Percentiles rank a stretch among this genome's conserved stretches.
Conservation (phyloP, 1,284 basidiomycete species). For the Fomitiporia mediterranea region DNA sequence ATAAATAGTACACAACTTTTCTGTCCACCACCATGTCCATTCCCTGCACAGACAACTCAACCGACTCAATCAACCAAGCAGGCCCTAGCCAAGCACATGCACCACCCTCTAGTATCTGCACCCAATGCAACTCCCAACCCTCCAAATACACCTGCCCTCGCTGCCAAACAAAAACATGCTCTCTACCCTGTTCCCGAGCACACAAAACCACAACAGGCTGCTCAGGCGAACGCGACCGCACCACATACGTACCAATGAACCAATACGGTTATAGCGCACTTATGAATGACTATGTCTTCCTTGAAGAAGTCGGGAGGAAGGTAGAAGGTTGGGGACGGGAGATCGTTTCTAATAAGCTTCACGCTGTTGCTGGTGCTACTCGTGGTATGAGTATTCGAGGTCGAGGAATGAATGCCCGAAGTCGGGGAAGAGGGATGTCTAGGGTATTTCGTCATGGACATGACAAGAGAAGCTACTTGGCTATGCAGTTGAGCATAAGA, state of each 20-base stretch:
- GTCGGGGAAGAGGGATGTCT: constrained; percentile 18
- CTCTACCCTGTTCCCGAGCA: constrained; percentile 59
- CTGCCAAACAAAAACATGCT: constrained; percentile 69
- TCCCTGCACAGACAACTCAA: background rate
- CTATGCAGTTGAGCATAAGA: constrained; percentile 56
- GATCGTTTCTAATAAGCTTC: constrained; percentile 51
- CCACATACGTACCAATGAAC: constrained; percentile 73
- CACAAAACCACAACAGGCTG: constrained; percentile 70
- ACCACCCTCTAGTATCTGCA: constrained; percentile 42
- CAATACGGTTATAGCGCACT: constrained; percentile 75
- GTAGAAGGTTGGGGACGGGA: constrained; percentile 68
- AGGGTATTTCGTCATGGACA: constrained; percentile 24
- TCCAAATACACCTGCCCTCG: constrained; percentile 81
- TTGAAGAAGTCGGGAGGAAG: constrained; percentile 75
- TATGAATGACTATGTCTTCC: constrained; percentile 80
- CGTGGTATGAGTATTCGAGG: constrained; percentile 25
- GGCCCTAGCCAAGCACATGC: constrained; percentile 3
- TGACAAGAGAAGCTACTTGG: constrained; percentile 59
- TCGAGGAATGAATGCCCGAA: constrained; percentile 18
- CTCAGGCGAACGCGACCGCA: constrained; percentile 70
- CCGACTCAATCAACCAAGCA: background rate
- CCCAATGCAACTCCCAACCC: constrained; percentile 40
- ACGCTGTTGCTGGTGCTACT: constrained; percentile 23
- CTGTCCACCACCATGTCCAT: constrained; percentile 1
- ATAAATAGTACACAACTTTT: too few species aligned